Percentiles rank a stretch among this genome's conserved stretches.
phyloP scores from a whole-genome alignment of 768 basidiomycete species.

The Boletellus emodensis region DNA sequence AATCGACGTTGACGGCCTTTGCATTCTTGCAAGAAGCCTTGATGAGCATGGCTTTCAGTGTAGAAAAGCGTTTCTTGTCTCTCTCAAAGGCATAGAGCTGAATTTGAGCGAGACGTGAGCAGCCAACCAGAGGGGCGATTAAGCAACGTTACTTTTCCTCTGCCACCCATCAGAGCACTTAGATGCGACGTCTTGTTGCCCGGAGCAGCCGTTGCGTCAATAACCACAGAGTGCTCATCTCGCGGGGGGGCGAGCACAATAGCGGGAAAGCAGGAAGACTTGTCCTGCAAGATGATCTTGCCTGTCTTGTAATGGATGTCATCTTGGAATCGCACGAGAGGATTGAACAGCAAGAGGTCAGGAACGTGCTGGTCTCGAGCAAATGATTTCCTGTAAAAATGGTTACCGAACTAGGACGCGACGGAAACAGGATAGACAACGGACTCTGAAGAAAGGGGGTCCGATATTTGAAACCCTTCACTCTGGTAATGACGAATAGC shows the following conservation, averaged over 20 bases:
- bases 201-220: constrained; percentile 95
- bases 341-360: constrained; percentile 75
- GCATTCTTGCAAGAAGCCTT: constrained; percentile 83
- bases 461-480: constrained; percentile 51
- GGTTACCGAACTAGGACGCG: background rate
- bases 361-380: constrained; percentile 75
- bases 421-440: background rate
- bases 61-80: constrained; percentile 76
- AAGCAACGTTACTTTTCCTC: constrained; percentile 59
- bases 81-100: constrained; percentile 88
- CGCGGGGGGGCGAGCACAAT: constrained; percentile 73
- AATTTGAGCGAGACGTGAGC: constrained; percentile 1
- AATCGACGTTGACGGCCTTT: constrained; percentile 72
- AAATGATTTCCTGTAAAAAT: constrained; percentile 52
- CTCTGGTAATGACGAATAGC: constrained; percentile 55
- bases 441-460: constrained; percentile 54
- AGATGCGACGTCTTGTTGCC: constrained; percentile 98
- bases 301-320: constrained; percentile 72
- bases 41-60: constrained; percentile 80
- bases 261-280: constrained; percentile 96
- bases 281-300: constrained; percentile 91
- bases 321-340: constrained; percentile 60
- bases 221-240: constrained; percentile 51
- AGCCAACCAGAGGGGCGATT: background rate
- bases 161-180: constrained; percentile 79